Evolutionary conservation across 75 land plant genomes (phyloP).

Genomic region (Sequoiadendron giganteum): DNA sequence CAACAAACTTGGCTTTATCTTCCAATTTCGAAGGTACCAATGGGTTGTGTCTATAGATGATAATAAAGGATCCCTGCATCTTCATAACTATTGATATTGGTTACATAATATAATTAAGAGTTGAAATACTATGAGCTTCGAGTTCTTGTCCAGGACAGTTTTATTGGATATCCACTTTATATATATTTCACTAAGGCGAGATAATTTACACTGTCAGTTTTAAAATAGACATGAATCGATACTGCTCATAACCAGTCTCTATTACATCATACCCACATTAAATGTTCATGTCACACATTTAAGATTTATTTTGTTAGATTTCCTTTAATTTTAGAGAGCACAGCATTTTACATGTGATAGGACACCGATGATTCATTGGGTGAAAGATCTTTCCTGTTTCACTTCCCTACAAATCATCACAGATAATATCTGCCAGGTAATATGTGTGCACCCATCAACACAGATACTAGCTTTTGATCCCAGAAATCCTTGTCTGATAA

Average conservation of each 20-base stretch:
- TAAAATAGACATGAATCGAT: not conserved
- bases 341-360: not conserved
- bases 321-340: not conserved
- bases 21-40: not conserved
- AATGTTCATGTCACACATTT: not conserved
- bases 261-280: not conserved
- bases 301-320: not conserved
- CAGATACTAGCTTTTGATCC: not conserved
- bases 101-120: not conserved
- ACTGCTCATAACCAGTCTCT: not conserved
- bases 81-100: not conserved
- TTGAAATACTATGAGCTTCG: not conserved
- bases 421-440: not conserved
- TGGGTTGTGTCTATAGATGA: not conserved
- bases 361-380: not conserved
- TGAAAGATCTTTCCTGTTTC: not conserved
- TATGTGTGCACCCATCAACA: not conserved
- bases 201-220: too few species aligned
- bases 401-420: not conserved
- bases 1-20: not conserved
- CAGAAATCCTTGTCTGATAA: not conserved
- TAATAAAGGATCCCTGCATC: not conserved
- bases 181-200: too few species aligned
- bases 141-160: not conserved
- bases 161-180: too few species aligned